Evolutionary conservation across 176 grass and related monocot genomes (phyloP).

Genomic region (Lolium rigidum): DNA sequence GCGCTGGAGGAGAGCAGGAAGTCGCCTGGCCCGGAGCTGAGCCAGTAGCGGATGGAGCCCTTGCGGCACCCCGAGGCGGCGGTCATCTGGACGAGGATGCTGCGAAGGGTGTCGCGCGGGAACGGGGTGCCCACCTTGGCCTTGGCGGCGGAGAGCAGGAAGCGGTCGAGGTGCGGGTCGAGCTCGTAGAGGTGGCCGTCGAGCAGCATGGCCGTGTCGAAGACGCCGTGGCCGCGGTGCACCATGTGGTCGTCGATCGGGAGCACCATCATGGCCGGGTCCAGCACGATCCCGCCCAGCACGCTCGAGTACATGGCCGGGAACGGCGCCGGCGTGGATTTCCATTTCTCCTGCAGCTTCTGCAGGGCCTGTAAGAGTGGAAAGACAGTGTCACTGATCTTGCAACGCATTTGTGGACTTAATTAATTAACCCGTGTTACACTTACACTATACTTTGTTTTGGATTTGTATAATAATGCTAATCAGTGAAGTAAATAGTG

Average conservation of each 20-base stretch:
- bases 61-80: slow-evolving; percentile 68
- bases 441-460: not conserved
- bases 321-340: slow-evolving; percentile 12
- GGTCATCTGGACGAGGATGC: slow-evolving; percentile 82
- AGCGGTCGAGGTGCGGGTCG: slow-evolving; percentile 79
- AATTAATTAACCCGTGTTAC: too few species aligned
- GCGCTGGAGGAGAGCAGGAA: slow-evolving; percentile 72
- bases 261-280: slow-evolving; percentile 79
- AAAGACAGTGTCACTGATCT: not conserved
- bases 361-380: slow-evolving; percentile 48
- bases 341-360: slow-evolving; percentile 64
- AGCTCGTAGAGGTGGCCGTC: slow-evolving; percentile 87
- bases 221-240: slow-evolving; percentile 89
- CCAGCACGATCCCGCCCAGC: slow-evolving; percentile 67
- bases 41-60: slow-evolving; percentile 87
- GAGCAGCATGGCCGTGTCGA: slow-evolving; percentile 91
- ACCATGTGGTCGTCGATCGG: slow-evolving; percentile 94
- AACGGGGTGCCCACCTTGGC: slow-evolving; percentile 64
- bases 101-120: slow-evolving; percentile 50
- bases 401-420: not conserved
- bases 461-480: too few species aligned
- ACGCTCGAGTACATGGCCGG: slow-evolving; percentile 91
- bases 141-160: slow-evolving; percentile 69
- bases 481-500: not conserved
- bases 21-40: slow-evolving; percentile 76